Conservation (phyloP, 108 stramenopile genomes). For the Stephanodiscus minutulus region DNA sequence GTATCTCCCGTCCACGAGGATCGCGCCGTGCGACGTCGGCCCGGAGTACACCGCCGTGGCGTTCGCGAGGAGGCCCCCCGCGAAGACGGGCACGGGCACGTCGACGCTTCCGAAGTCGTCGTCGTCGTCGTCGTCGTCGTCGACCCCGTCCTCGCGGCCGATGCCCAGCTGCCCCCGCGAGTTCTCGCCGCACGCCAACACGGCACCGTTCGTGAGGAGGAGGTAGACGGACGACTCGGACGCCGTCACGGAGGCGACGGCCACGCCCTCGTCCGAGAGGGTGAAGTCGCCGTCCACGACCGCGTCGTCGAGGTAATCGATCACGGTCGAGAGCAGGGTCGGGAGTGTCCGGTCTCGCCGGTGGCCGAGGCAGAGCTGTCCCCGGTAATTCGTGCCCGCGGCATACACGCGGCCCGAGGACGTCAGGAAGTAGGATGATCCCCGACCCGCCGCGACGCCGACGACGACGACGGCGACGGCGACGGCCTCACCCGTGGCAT, state of each 20-base stretch:
- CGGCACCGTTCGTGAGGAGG: conserved; percentile 23
- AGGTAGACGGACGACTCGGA: conserved; percentile 37
- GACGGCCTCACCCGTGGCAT: not conserved
- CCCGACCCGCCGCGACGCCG: conserved; percentile 20
- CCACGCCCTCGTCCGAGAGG: conserved; percentile 1
- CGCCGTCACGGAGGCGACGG: conserved; percentile 11
- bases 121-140: not conserved
- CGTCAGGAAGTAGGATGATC: conserved; percentile 47
- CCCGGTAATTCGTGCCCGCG: conserved; percentile 36
- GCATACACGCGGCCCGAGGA: conserved; percentile 22
- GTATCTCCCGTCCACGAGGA: conserved; percentile 19
- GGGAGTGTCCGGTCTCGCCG: conserved; percentile 24
- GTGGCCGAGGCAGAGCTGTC: conserved; percentile 39
- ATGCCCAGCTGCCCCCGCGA: conserved; percentile 37
- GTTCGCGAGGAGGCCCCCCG: conserved; percentile 6
- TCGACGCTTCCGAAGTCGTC: conserved; percentile 10
- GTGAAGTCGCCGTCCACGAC: conserved; percentile 2
- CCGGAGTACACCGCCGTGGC: conserved; percentile 26
- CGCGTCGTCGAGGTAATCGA: not conserved
- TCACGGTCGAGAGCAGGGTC: conserved; percentile 8
- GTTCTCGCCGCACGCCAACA: conserved; percentile 39
- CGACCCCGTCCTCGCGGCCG: not conserved
- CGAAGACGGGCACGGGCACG: conserved; percentile 21
- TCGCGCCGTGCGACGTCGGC: conserved; percentile 22
- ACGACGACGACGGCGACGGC: not conserved